Percentiles rank a stretch among this genome's conserved stretches.
These are phyloP conservation scores for Xylaria hypoxylon DNA, from an alignment of 2,329 filamentous ascomycete species.

Conservation along the genomic window DNA sequence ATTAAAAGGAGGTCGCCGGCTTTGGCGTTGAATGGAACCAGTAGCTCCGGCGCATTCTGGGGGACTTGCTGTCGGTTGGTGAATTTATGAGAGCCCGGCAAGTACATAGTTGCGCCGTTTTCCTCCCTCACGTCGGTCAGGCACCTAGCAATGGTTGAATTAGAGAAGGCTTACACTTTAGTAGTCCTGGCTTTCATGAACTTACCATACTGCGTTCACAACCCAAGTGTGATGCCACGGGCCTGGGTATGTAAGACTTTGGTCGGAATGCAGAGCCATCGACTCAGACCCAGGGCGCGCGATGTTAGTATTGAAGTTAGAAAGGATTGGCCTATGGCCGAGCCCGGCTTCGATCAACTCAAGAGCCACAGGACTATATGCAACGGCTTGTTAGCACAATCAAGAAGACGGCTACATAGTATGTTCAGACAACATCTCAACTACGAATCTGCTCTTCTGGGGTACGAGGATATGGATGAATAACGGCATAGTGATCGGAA, in stretches of 20 bases:
- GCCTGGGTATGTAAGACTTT: conserved; percentile 50
- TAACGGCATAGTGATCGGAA: neutral
- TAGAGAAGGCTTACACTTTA: neutral
- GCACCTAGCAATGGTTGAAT: neutral
- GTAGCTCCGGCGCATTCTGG: conserved; percentile 45
- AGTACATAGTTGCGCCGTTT: conserved; percentile 47
- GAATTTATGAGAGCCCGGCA: conserved; percentile 40
- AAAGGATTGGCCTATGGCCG: conserved; percentile 37
- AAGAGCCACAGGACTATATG: neutral
- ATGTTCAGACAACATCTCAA: neutral
- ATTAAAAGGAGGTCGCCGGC: conserved; percentile 51
- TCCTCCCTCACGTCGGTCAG: conserved; percentile 48
- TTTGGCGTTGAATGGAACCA: conserved; percentile 50
- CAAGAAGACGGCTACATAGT: too few relatives aligned
- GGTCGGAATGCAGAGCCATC: conserved; percentile 52
- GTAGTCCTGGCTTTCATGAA: neutral
- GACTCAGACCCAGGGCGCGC: conserved; percentile 49
- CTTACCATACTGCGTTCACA: conserved; percentile 50
- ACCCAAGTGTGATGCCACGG: conserved; percentile 47
- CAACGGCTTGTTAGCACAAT: neutral
- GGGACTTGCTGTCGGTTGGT: conserved; percentile 35
- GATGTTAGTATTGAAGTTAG: conserved; percentile 54
- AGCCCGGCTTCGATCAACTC: conserved; percentile 4
- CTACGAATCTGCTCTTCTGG: neutral
- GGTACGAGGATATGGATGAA: too few relatives aligned